Conservation (phyloP, 371 early-diverging fungal species). For the Mucor lusitanicus region DNA sequence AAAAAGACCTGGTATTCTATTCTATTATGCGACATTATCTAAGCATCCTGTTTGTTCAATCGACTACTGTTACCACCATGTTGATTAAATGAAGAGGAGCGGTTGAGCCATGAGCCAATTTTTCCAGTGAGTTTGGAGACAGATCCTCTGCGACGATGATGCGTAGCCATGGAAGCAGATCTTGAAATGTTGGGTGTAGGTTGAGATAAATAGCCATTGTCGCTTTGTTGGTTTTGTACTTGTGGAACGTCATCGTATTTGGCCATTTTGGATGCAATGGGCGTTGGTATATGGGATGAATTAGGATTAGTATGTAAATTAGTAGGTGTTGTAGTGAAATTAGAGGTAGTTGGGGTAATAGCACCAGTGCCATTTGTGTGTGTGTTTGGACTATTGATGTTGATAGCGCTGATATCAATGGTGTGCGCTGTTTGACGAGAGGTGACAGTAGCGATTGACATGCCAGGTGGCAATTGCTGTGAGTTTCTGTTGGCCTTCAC, state of each 20-base stretch:
- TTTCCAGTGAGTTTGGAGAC: constrained; percentile 23
- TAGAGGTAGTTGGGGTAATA: not conserved
- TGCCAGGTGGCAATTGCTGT: constrained; percentile 20
- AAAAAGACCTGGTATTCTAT: not conserved
- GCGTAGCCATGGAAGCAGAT: constrained; percentile 15
- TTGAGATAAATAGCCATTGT: not conserved
- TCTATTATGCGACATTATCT: not conserved
- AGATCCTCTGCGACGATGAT: constrained; percentile 22
- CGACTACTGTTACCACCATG: not conserved
- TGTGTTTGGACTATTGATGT: not conserved
- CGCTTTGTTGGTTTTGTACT: not conserved
- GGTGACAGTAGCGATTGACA: constrained; percentile 29
- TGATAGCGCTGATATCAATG: constrained; percentile 16
- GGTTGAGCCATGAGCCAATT: constrained; percentile 28
- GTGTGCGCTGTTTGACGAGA: constrained; percentile 33
- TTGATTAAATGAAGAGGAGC: constrained; percentile 27
- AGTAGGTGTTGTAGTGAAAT: not conserved
- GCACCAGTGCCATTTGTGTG: not conserved
- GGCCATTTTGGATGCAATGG: constrained; percentile 20
- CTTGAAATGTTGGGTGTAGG: constrained; percentile 14
- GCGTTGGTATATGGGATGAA: constrained; percentile 12
- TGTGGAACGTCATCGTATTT: constrained; percentile 4
- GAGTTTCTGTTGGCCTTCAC: not conserved
- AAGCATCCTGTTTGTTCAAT: not conserved
- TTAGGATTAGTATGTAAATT: not conserved